A percentile compares a stretch with the other conserved stretches of the same genome.
Conservation (phyloP, 2,329 filamentous ascomycete genomes). For the Lachnellula arida region DNA sequence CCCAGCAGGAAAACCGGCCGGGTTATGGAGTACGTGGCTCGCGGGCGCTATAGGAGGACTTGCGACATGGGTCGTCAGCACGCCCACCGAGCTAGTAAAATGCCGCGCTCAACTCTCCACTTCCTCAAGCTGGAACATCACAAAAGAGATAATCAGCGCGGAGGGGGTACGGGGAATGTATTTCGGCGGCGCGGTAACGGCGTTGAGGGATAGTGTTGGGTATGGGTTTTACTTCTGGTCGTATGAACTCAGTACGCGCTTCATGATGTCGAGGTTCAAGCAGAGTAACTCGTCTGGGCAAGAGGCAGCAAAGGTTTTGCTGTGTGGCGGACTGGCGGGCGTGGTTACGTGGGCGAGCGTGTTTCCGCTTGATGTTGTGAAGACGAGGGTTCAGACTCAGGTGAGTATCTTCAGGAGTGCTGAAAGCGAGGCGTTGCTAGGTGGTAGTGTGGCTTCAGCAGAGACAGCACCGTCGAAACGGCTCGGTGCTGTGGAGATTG, state of each 20-base stretch:
- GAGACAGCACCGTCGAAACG: conserved; percentile 23
- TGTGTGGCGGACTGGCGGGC: conserved; percentile 85
- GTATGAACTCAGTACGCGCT: conserved; percentile 70
- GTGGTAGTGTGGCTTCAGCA: conserved; percentile 16
- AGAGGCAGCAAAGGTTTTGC: conserved; percentile 58
- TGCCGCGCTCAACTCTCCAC: conserved; percentile 72
- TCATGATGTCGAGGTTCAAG: conserved; percentile 36
- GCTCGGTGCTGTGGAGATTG: conserved; percentile 56
- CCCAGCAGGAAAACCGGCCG: conserved; percentile 35
- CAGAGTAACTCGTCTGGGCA: conserved; percentile 35
- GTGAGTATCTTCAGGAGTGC: conserved; percentile 27
- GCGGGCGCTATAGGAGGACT: conserved; percentile 80
- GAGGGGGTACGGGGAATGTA: conserved; percentile 70
- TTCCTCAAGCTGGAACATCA: conserved; percentile 49
- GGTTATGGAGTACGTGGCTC: conserved; percentile 65
- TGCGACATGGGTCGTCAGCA: conserved; percentile 78
- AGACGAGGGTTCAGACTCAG: conserved; percentile 86
- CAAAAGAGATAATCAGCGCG: conserved; percentile 52
- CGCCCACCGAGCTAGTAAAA: conserved; percentile 88
- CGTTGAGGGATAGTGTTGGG: conserved; percentile 79
- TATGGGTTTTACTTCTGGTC: conserved; percentile 98
- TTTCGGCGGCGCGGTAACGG: conserved; percentile 75
- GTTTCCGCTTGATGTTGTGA: conserved; percentile 88
- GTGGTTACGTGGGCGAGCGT: conserved; percentile 85
- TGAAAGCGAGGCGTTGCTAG: conserved; percentile 32